A percentile compares a stretch with the other conserved stretches of the same genome.
Conservation (phyloP, 768 basidiomycete species). For the Kockovaella imperatae region DNA sequence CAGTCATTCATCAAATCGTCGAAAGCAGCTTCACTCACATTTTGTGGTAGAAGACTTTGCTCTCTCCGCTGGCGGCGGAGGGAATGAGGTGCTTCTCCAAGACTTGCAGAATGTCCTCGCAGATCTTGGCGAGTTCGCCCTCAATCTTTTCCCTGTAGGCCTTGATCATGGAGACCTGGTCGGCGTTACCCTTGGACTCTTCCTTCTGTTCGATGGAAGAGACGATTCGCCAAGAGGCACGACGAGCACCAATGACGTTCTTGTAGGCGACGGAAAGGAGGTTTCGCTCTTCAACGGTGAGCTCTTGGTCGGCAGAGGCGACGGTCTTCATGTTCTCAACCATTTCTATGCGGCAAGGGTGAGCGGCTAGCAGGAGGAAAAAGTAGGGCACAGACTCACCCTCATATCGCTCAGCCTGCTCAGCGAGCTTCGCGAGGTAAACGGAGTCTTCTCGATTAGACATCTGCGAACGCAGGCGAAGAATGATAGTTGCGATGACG, state of each 20-base stretch:
- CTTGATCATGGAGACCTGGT: constrained; percentile 95
- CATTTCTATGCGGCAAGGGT: constrained; percentile 56
- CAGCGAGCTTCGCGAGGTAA: constrained; percentile 99
- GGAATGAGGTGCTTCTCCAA: constrained; percentile 95
- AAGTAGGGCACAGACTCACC: constrained; percentile 49
- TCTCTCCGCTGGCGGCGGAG: constrained; percentile 91
- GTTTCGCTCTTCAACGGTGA: constrained; percentile 97
- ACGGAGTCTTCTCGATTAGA: constrained; percentile 84
- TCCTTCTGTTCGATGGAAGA: constrained; percentile 99
- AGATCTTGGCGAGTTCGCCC: constrained; percentile 91
- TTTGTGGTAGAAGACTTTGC: constrained; percentile 99
- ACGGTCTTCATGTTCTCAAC: constrained; percentile 99
- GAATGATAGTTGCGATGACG: neutral
- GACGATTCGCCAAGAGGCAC: constrained; percentile 95
- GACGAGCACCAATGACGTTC: constrained; percentile 97
- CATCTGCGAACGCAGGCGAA: constrained; percentile 30
- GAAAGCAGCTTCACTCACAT: constrained; percentile 58
- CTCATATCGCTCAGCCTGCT: constrained; percentile 99
- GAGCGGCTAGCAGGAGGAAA: neutral
- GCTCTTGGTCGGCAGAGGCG: constrained; percentile 93
- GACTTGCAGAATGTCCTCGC: constrained; percentile 95
- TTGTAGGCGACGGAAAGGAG: constrained; percentile 97
- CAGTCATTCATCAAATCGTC: constrained; percentile 1
- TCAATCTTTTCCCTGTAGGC: constrained; percentile 97
- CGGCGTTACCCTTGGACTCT: constrained; percentile 95